Evolutionary conservation across 257 asterid species (phyloP).

Genomic region (Ehretia macrophylla): DNA sequence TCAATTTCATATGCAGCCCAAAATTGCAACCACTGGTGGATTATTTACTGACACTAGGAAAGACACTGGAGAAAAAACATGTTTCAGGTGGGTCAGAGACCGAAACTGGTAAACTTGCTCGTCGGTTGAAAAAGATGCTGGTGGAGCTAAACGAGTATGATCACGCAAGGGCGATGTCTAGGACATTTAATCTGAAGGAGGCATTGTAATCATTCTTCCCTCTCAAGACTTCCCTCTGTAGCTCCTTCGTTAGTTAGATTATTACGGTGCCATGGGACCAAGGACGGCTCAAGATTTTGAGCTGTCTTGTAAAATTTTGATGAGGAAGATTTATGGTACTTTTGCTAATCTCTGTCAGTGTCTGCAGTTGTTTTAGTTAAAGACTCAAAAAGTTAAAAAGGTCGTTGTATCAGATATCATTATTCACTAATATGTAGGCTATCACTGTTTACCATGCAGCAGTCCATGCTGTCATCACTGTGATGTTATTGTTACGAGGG

Average conservation of each 20-base stretch:
- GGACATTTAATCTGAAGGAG: constrained; percentile 86
- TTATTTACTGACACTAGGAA: constrained; percentile 58
- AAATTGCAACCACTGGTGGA: constrained; percentile 80
- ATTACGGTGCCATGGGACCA: neutral
- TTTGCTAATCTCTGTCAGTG: no score
- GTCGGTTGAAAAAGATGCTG: constrained; percentile 86
- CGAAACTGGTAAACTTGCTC: constrained; percentile 54
- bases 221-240: no score
- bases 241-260: neutral
- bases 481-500: no score
- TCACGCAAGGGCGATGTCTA: constrained; percentile 60
- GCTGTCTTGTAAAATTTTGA: neutral
- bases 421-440: no score
- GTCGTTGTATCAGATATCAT: no score
- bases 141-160: constrained; percentile 88
- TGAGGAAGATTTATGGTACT: no score
- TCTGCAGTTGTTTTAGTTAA: no score
- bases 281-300: neutral
- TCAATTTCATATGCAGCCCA: constrained; percentile 26
- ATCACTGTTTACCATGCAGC: no score
- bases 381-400: no score
- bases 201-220: constrained; percentile 48
- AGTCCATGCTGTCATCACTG: no score
- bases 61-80: constrained; percentile 52
- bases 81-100: constrained; percentile 33